Evolutionary conservation across 306 rosid species (phyloP).

Genomic region (Argentina anserina): DNA sequence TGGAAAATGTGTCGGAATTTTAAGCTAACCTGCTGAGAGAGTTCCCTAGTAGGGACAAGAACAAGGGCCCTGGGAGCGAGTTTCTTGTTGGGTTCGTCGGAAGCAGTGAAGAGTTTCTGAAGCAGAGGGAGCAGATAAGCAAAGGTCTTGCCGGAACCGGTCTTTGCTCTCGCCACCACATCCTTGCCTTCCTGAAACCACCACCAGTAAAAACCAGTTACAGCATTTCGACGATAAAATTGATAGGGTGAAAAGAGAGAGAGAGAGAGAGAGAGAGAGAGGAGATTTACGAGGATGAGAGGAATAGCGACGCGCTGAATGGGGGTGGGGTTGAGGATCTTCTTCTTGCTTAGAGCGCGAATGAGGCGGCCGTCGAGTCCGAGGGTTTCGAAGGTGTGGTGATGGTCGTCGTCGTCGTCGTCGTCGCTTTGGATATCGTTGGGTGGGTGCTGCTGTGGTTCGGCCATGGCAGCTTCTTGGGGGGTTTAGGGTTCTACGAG

Average conservation of each 20-base stretch:
- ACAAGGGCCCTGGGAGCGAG: constrained; percentile 71
- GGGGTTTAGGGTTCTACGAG: constrained; percentile 1
- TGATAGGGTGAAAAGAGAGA: background rate
- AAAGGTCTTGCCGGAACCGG: constrained; percentile 93
- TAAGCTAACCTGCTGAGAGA: constrained; percentile 77
- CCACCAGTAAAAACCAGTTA: background rate
- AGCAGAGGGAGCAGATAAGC: constrained; percentile 90
- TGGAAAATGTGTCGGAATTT: background rate
- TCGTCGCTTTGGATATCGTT: constrained; percentile 29
- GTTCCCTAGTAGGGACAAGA: constrained; percentile 79
- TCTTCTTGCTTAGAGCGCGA: constrained; percentile 55
- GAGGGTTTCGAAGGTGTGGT: constrained; percentile 53
- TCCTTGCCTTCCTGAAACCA: constrained; percentile 79
- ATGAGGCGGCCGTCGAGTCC: constrained; percentile 61
- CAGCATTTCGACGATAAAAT: background rate
- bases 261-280: background rate
- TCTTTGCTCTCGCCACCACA: constrained; percentile 90
- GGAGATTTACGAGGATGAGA: constrained; percentile 42
- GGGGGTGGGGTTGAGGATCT: constrained; percentile 67
- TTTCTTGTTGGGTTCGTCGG: constrained; percentile 42
- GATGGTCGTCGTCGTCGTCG: constrained; percentile 21
- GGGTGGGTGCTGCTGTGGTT: constrained; percentile 19
- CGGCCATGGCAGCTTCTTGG: constrained; percentile 15
- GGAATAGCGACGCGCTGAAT: constrained; percentile 83
- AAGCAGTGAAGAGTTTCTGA: constrained; percentile 61